phyloP scores from a whole-genome alignment of 176 grass and related monocot genomes.

The Musa schizocarpa region DNA sequence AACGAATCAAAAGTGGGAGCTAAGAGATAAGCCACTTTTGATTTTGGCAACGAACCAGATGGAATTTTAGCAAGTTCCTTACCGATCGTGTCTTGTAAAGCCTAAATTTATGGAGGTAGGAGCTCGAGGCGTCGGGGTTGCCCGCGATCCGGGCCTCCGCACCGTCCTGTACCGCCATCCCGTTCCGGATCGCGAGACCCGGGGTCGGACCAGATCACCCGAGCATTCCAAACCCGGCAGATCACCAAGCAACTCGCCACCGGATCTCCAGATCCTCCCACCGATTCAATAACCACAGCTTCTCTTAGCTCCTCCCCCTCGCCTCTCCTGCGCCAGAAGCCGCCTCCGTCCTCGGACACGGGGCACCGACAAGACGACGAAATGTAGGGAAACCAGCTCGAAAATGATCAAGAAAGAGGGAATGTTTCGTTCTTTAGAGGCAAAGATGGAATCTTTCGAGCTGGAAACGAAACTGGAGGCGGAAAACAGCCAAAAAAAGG shows the following conservation, averaged over 20 bases:
- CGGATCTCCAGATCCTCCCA: conserved; percentile 41
- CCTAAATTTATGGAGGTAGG: conserved; percentile 53
- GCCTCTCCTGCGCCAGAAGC: neutral
- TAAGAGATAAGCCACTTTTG: neutral
- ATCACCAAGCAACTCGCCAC: conserved; percentile 4
- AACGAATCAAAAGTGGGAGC: conserved; percentile 20
- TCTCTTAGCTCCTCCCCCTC: conserved; percentile 29
- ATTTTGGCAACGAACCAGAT: no score
- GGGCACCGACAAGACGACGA: neutral
- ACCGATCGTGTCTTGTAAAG: conserved; percentile 65
- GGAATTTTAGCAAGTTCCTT: conserved; percentile 14
- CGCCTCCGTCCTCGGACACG: conserved; percentile 10
- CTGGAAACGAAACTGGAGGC: conserved; percentile 1
- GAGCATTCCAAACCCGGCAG: conserved; percentile 16
- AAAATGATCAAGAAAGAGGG: neutral
- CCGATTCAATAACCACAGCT: conserved; percentile 64
- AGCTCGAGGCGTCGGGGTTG: conserved; percentile 17
- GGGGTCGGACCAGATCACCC: conserved; percentile 23
- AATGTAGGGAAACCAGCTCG: conserved; percentile 13
- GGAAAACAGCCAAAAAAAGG: neutral
- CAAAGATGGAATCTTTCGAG: neutral
- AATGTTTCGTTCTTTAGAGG: neutral
- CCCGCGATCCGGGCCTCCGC: conserved; percentile 22
- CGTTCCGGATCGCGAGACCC: conserved; percentile 26
- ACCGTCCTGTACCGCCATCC: conserved; percentile 21